A percentile compares a stretch with the other conserved stretches of the same genome.
These are phyloP conservation scores for Tolypocladium album DNA, from an alignment of 2,329 filamentous ascomycete genomes.

Conservation along the genomic window DNA sequence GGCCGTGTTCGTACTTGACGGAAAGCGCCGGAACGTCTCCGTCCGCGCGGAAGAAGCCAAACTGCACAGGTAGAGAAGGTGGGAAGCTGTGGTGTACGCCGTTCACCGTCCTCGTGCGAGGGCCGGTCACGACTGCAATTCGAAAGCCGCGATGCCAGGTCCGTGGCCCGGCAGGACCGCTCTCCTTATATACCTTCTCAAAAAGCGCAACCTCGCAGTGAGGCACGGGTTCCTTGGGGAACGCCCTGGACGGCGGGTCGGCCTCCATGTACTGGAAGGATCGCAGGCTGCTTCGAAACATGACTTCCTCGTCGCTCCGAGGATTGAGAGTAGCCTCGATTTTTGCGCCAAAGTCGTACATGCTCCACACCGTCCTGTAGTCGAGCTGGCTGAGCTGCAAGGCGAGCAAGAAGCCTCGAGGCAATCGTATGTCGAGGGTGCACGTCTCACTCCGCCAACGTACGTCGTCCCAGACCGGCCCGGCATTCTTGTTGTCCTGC, in stretches of 20 bases:
- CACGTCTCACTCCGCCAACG: conserved; percentile 62
- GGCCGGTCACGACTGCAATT: conserved; percentile 65
- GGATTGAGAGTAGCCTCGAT: conserved; percentile 62
- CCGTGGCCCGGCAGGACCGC: conserved; percentile 61
- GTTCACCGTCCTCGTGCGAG: conserved; percentile 66
- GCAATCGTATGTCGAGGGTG: conserved; percentile 58
- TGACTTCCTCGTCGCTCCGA: conserved; percentile 55
- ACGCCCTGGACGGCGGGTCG: conserved; percentile 55
- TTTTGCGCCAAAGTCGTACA: conserved; percentile 75
- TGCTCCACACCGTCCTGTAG: conserved; percentile 68
- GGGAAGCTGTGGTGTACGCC: conserved; percentile 61
- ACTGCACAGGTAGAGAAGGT: conserved; percentile 59
- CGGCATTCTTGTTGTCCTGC: conserved; percentile 54
- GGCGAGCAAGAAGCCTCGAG: conserved; percentile 63
- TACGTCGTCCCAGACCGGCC: conserved; percentile 72
- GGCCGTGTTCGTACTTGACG: conserved; percentile 57
- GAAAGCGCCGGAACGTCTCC: conserved; percentile 59
- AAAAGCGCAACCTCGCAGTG: conserved; percentile 67
- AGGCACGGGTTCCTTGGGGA: conserved; percentile 63
- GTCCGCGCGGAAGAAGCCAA: conserved; percentile 65
- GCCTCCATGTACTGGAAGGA: conserved; percentile 76
- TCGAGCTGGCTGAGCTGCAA: conserved; percentile 66
- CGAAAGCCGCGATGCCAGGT: conserved; percentile 71
- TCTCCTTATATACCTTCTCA: conserved; percentile 57
- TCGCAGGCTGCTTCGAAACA: conserved; percentile 59